Conservation (phyloP, 2,329 filamentous ascomycete genomes). For the Hansfordia pulvinata region DNA sequence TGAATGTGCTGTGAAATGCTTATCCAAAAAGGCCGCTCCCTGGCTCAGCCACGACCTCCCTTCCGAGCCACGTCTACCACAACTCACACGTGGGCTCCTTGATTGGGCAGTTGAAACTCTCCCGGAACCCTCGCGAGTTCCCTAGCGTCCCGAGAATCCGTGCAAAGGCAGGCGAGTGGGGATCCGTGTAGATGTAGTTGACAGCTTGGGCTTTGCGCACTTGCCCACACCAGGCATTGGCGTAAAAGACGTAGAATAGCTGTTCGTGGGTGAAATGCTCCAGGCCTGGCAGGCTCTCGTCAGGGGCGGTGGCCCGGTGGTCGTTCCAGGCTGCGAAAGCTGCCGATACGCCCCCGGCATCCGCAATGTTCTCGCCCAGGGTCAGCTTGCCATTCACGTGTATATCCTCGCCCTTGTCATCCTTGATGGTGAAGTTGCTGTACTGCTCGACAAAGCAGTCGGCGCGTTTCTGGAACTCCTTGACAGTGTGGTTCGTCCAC, state of each 20-base stretch:
- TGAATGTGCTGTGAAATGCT: too few species aligned
- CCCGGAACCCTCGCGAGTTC: slow-evolving; percentile 53
- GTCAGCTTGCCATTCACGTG: slow-evolving; percentile 51
- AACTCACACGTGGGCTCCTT: slow-evolving; percentile 57
- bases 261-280: slow-evolving; percentile 47
- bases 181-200: slow-evolving; percentile 44
- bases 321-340: slow-evolving; percentile 49
- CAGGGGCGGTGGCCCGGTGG: slow-evolving; percentile 31
- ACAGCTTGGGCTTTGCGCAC: slow-evolving; percentile 42
- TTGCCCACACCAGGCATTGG: slow-evolving; percentile 55
- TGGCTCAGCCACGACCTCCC: too few species aligned
- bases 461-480: slow-evolving; percentile 41
- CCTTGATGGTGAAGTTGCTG: slow-evolving; percentile 39
- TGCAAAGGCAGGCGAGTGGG: slow-evolving; percentile 50
- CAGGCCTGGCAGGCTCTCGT: slow-evolving; percentile 38
- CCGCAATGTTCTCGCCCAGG: slow-evolving; percentile 52
- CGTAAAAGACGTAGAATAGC: slow-evolving; percentile 49
- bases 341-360: slow-evolving; percentile 48
- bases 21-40: too few species aligned
- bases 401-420: slow-evolving; percentile 35
- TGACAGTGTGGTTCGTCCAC: slow-evolving; percentile 46
- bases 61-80: slow-evolving; percentile 41
- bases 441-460: slow-evolving; percentile 52
- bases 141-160: slow-evolving; percentile 50
- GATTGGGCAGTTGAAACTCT: slow-evolving; percentile 51